Percentiles rank a stretch among this genome's conserved stretches.
These are phyloP conservation scores for Aristolochia californica DNA, from an alignment of 164 flowering plant genomes.

Conservation along the genomic window DNA sequence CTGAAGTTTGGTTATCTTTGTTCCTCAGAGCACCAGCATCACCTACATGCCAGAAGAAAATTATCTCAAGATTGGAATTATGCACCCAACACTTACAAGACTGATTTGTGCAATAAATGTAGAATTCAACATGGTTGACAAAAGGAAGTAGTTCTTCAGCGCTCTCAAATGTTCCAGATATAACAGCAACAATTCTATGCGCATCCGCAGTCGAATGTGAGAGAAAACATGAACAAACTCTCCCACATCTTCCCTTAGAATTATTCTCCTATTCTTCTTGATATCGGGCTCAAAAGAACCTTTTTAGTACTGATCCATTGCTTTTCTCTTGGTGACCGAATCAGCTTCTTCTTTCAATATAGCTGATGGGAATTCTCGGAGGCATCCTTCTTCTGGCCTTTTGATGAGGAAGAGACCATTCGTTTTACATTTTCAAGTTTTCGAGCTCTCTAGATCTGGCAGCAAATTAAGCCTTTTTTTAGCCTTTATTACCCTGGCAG, in stretches of 20 bases:
- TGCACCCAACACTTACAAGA: background rate
- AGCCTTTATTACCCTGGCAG: conserved; percentile 54
- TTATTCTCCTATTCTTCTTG: conserved; percentile 24
- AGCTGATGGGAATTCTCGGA: conserved; percentile 96
- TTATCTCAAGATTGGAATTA: conserved; percentile 1
- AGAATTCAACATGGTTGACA: background rate
- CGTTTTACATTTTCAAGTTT: conserved; percentile 14
- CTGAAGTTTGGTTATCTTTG: conserved; percentile 19
- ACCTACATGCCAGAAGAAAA: conserved; percentile 30
- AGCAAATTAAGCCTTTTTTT: conserved; percentile 58
- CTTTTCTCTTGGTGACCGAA: conserved; percentile 39
- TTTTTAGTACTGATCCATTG: conserved; percentile 44
- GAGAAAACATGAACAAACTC: conserved; percentile 71
- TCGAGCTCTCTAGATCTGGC: conserved; percentile 20
- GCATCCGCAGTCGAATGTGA: conserved; percentile 77
- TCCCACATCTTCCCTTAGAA: conserved; percentile 68
- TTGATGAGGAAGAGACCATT: conserved; percentile 53
- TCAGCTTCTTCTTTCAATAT: conserved; percentile 34
- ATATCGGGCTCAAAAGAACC: conserved; percentile 39
- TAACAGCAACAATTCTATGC: conserved; percentile 56
- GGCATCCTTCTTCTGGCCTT: conserved; percentile 82
- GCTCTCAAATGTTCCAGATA: conserved; percentile 40
- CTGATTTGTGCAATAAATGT: background rate
- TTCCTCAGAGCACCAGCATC: conserved; percentile 15
- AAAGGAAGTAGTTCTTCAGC: background rate